Conservation (phyloP, 2,329 filamentous ascomycete species). For the Cercospora canescens region DNA sequence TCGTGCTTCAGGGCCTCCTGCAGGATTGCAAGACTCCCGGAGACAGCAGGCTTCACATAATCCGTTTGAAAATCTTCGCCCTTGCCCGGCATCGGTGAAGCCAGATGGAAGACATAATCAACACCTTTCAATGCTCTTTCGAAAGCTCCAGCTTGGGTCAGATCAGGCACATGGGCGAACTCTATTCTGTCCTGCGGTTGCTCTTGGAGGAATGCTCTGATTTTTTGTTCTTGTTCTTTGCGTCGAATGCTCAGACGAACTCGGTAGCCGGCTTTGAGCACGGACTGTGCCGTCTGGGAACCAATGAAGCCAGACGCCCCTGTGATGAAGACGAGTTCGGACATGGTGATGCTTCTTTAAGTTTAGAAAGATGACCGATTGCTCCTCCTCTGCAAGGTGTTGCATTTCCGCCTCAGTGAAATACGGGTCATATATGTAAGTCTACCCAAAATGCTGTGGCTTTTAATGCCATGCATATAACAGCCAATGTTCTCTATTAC, state of each 20-base stretch:
- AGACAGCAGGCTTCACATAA: constrained; percentile 32
- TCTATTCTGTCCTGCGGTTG: constrained; percentile 9
- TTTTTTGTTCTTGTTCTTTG: constrained; percentile 10
- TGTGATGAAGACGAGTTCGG: constrained; percentile 23
- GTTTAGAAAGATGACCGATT: background rate
- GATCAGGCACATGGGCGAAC: constrained; percentile 22
- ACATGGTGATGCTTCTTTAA: background rate
- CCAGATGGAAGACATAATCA: constrained; percentile 33
- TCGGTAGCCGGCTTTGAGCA: constrained; percentile 24
- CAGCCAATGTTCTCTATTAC: too few relatives aligned
- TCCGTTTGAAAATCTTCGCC: constrained; percentile 22
- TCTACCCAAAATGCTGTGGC: too few relatives aligned
- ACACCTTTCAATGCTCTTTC: constrained; percentile 26
- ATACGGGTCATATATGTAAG: too few relatives aligned
- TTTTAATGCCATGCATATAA: too few relatives aligned
- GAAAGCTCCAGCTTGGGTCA: constrained; percentile 20
- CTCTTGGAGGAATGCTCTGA: constrained; percentile 1
- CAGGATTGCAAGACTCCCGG: constrained; percentile 30
- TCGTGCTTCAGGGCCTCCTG: constrained; percentile 26
- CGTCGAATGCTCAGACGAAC: constrained; percentile 22
- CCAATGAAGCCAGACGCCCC: constrained; percentile 35
- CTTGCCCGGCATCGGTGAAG: constrained; percentile 31
- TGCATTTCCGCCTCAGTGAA: background rate
- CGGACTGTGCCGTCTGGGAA: constrained; percentile 27
- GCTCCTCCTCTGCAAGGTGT: background rate